These are phyloP conservation scores for Penicillium turbatum DNA, from an alignment of 495 filamentous ascomycete genomes.

Conservation along the genomic window DNA sequence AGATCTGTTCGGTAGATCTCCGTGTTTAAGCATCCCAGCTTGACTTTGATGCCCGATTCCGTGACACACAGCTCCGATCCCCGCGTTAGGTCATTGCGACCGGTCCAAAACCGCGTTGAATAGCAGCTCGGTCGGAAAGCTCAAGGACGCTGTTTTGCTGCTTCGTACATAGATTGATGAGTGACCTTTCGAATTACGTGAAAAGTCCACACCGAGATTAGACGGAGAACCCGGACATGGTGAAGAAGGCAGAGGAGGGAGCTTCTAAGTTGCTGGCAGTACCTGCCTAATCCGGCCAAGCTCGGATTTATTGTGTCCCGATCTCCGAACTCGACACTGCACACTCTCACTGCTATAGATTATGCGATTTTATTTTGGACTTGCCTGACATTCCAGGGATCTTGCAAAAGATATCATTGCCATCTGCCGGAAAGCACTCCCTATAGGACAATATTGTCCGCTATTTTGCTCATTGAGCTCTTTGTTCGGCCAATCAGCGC, in stretches of 20 bases:
- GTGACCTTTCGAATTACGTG: background rate
- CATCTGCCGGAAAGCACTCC: constrained; percentile 13
- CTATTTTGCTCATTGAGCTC: constrained; percentile 21
- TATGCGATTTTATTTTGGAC: background rate
- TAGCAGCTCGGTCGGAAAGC: background rate
- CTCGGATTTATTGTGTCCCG: background rate
- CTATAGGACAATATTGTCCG: constrained; percentile 18
- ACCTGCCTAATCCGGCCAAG: constrained; percentile 22
- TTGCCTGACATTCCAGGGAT: constrained; percentile 16
- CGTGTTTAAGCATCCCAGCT: no score
- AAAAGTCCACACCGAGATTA: no score
- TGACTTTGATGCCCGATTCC: background rate
- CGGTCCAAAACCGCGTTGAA: no score
- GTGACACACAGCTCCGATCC: background rate
- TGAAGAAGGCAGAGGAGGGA: background rate
- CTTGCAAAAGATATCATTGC: constrained; percentile 13
- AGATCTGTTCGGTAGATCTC: background rate
- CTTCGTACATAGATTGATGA: background rate
- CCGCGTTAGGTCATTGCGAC: no score
- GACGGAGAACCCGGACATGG: no score
- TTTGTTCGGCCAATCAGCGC: constrained; percentile 26
- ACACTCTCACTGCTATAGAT: background rate
- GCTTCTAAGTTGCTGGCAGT: constrained; percentile 17
- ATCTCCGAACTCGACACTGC: background rate
- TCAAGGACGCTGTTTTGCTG: no score